A percentile compares a stretch with the other conserved stretches of the same genome.
These are phyloP conservation scores for Xylaria sp. DNA, from an alignment of 2,329 filamentous ascomycete genomes.

Conservation along the genomic window DNA sequence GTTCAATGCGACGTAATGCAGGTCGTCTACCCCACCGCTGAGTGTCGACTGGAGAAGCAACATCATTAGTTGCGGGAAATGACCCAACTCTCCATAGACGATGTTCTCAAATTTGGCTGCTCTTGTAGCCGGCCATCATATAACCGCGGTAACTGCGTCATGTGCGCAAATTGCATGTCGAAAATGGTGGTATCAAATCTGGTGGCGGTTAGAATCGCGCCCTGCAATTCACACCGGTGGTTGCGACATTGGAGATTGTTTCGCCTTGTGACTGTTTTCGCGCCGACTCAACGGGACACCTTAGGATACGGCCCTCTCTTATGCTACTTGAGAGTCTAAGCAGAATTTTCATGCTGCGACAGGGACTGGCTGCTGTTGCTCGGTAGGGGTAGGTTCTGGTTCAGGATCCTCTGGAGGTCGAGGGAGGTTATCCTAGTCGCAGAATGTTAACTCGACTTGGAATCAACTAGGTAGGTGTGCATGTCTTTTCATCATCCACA, in stretches of 20 bases:
- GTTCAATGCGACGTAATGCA: constrained; percentile 25
- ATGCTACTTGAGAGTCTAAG: constrained; percentile 3
- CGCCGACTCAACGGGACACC: background rate
- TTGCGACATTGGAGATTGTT: constrained; percentile 14
- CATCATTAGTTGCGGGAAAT: background rate
- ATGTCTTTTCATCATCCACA: constrained; percentile 46
- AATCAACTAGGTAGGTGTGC: background rate
- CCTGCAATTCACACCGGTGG: background rate
- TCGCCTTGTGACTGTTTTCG: constrained; percentile 7
- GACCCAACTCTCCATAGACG: background rate
- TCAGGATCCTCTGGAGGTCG: constrained; percentile 47
- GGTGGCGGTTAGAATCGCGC: background rate
- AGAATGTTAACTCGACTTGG: constrained; percentile 24
- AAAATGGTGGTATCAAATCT: background rate
- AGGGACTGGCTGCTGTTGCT: constrained; percentile 46
- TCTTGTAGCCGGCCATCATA: background rate
- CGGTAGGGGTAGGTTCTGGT: constrained; percentile 39
- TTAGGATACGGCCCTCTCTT: constrained; percentile 1
- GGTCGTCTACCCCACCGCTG: background rate
- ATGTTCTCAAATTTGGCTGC: background rate
- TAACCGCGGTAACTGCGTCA: background rate
- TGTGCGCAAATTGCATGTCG: constrained; percentile 1
- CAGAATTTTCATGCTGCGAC: constrained; percentile 44
- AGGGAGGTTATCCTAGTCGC: constrained; percentile 47
- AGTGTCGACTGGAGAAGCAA: background rate